A percentile compares a stretch with the other conserved stretches of the same genome.
Evolutionary conservation across 164 flowering plant species (phyloP).

Genomic region (Sextonia rubra): DNA sequence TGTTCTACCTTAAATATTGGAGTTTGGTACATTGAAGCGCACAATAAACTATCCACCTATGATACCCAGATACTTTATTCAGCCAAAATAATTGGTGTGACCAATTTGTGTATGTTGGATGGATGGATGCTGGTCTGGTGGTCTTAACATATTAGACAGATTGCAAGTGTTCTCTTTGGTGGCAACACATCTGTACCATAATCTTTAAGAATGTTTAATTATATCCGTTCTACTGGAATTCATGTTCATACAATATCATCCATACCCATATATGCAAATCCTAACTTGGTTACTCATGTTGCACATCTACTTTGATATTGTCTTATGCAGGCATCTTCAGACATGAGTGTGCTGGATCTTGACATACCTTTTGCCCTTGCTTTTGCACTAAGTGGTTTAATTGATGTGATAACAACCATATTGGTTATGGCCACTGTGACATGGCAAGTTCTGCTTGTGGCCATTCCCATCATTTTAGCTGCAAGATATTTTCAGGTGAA

Average conservation of each 20-base stretch:
- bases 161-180: not conserved
- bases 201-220: not conserved
- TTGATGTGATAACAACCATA: conserved; percentile 40
- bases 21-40: too few relatives aligned
- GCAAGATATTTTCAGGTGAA: conserved; percentile 64
- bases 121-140: not conserved
- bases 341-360: conserved; percentile 62
- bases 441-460: conserved; percentile 84
- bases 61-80: too few relatives aligned
- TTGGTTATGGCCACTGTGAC: conserved; percentile 69
- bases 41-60: too few relatives aligned
- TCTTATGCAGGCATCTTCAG: conserved; percentile 76
- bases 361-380: conserved; percentile 58
- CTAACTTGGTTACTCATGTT: not conserved
- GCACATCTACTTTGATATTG: not conserved
- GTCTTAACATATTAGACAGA: not conserved
- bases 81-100: not conserved
- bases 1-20: too few relatives aligned
- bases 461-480: conserved; percentile 38
- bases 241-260: not conserved
- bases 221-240: not conserved
- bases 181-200: not conserved
- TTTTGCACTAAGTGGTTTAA: conserved; percentile 31
- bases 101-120: not conserved
- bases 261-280: not conserved